A percentile compares a stretch with the other conserved stretches of the same genome.
phyloP scores from a whole-genome alignment of 2,329 filamentous ascomycete genomes.

The Trichoderma breve region DNA sequence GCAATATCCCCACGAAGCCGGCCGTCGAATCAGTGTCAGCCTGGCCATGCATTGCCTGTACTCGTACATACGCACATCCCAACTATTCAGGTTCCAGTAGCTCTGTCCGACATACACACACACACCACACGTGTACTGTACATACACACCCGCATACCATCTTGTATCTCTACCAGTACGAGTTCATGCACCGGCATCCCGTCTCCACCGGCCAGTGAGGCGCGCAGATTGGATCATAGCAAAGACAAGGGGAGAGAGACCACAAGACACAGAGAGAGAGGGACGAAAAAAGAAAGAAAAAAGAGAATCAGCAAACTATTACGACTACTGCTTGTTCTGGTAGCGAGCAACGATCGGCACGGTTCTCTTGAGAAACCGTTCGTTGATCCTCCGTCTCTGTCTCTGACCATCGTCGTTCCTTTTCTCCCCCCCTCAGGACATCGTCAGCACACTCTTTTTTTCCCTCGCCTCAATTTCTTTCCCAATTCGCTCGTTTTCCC shows the following conservation, averaged over 20 bases:
- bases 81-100: background rate
- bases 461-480: background rate
- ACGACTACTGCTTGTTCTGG: background rate
- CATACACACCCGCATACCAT: constrained; percentile 1
- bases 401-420: constrained; percentile 7
- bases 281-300: background rate
- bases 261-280: background rate
- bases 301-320: background rate
- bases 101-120: background rate
- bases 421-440: background rate
- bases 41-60: constrained; percentile 7
- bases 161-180: background rate
- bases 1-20: constrained; percentile 3
- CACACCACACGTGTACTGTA: background rate
- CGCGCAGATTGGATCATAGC: constrained; percentile 12
- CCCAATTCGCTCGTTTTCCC: background rate
- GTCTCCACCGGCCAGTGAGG: constrained; percentile 2
- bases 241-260: background rate
- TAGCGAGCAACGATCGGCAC: constrained; percentile 1
- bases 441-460: background rate
- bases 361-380: background rate
- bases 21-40: background rate
- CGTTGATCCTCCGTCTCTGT: background rate
- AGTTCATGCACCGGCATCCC: constrained; percentile 16
- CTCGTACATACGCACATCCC: background rate